phyloP scores from a whole-genome alignment of 768 basidiomycete genomes.

The Boletus fagicola region DNA sequence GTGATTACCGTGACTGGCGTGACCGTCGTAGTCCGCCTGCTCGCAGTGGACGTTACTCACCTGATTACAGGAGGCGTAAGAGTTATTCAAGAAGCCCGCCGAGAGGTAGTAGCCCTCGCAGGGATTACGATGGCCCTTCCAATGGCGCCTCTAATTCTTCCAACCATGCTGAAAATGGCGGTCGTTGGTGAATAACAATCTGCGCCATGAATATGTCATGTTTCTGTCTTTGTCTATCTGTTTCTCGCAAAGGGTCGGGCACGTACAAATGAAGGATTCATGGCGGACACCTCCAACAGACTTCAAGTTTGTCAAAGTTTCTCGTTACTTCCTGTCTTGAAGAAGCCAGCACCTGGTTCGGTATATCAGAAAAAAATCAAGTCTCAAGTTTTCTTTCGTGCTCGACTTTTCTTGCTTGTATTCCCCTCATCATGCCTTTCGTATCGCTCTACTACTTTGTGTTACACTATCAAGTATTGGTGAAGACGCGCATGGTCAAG shows the following conservation, averaged over 20 bases:
- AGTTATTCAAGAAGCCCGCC: conserved; percentile 82
- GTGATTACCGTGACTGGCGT: conserved; percentile 73
- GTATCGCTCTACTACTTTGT: conserved; percentile 48
- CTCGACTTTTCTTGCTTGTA: conserved; percentile 52
- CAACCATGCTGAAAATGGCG: conserved; percentile 41
- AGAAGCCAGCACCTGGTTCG: conserved; percentile 48
- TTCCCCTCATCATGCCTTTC: conserved; percentile 35
- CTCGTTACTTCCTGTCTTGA: conserved; percentile 48
- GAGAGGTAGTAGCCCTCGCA: conserved; percentile 59
- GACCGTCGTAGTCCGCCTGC: conserved; percentile 77
- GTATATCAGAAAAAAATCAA: conserved; percentile 59
- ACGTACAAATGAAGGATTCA: conserved; percentile 43
- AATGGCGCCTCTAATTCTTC: conserved; percentile 35
- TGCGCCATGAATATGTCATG: conserved; percentile 21
- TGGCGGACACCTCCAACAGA: conserved; percentile 36
- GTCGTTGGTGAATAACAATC: conserved; percentile 56
- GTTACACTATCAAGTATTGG: conserved; percentile 41
- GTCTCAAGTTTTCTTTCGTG: conserved; percentile 65
- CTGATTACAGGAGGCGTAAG: conserved; percentile 70
- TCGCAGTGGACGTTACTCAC: conserved; percentile 67
- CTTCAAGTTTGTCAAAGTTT: conserved; percentile 52
- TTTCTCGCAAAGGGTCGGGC: conserved; percentile 42
- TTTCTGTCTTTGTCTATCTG: conserved; percentile 28
- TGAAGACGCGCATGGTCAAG: conserved; percentile 39
- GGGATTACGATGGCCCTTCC: conserved; percentile 48